These are phyloP conservation scores for Verticillium nubilum DNA, from an alignment of 2,329 filamentous ascomycete species.

Conservation along the genomic window DNA sequence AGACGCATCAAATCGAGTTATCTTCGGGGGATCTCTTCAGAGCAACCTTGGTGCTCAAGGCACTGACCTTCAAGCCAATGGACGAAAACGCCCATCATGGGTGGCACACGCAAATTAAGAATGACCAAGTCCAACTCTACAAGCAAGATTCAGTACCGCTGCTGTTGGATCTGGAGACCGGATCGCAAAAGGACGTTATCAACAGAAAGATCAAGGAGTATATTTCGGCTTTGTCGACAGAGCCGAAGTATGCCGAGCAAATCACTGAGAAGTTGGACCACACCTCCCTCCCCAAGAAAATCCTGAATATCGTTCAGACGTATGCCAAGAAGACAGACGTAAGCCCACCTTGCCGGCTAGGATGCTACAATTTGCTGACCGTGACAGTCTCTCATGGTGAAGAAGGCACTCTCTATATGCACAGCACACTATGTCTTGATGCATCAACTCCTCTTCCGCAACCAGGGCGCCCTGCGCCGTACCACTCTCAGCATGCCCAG, in stretches of 20 bases:
- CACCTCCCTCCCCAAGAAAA: constrained; percentile 38
- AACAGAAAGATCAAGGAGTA: constrained; percentile 42
- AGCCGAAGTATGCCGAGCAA: constrained; percentile 42
- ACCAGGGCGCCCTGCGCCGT: background rate
- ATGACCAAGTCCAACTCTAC: constrained; percentile 33
- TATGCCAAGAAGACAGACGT: constrained; percentile 41
- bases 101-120: constrained; percentile 37
- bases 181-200: constrained; percentile 37
- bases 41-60: constrained; percentile 30
- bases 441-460: constrained; percentile 28
- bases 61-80: constrained; percentile 40
- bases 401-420: constrained; percentile 48
- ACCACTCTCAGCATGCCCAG: constrained; percentile 20
- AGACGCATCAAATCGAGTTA: constrained; percentile 39
- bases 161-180: constrained; percentile 39
- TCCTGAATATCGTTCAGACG: constrained; percentile 41
- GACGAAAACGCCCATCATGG: constrained; percentile 42
- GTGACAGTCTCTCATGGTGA: constrained; percentile 40
- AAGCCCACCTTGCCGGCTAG: constrained; percentile 12
- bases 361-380: background rate
- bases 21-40: constrained; percentile 40
- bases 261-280: constrained; percentile 41
- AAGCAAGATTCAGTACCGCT: constrained; percentile 41
- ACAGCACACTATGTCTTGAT: constrained; percentile 53
- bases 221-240: constrained; percentile 39